Base-by-base conservation (phyloP, 169 alveolate genomes). In the Eimeria brunetti region DNA sequence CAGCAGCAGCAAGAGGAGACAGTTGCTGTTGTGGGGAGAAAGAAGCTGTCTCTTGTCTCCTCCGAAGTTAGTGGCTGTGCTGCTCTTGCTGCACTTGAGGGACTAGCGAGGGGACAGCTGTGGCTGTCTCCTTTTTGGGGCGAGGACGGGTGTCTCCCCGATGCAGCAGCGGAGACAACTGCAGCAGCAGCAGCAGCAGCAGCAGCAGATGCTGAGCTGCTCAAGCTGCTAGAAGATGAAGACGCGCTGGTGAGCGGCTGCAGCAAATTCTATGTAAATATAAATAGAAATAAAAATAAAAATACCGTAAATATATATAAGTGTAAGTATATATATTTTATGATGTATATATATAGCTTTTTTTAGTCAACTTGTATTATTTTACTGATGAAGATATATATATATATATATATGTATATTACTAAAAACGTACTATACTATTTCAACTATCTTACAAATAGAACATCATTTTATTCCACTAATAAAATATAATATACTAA, bases 121-220 rank as follows among this genome's bases (percentile, higher is more conserved):
- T 84, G 91, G 91, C 62, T 84, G 62, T 84, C 91, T 38, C 91
- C 91, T 36, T 84, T 84, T 60, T 84, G 91, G 91, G 91, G 91
- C 20, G 38, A 33, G 67, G 91, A 84, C 38, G 91, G 91, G 27
- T 30, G 80, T 22, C 91, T 84, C 38, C 91, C 91, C 22, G 91
- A 84, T 36, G n/a, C 91, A 22, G 62, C 33, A 53, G 33, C 78
- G 14, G 78, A 69, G 49, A n/a, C n/a, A n/a, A n/a, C n/a, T n/a
- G n/a, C n/a, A n/a, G n/a, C 14, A 58, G 69, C 14, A 58, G 69
- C 69, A 16, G 41, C 20, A 14, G 85, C n/a, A 56, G 80, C 91
- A 5, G 78, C 91, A 58, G 91, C 75, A 16, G 91, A 84, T 24
- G 91, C 78, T 11, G 91, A 84, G 78, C 78, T 84, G 56, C 91